Evolutionary conservation across 352 stramenopile genomes (phyloP).

Genomic region (Globisporangium cederbergense): DNA sequence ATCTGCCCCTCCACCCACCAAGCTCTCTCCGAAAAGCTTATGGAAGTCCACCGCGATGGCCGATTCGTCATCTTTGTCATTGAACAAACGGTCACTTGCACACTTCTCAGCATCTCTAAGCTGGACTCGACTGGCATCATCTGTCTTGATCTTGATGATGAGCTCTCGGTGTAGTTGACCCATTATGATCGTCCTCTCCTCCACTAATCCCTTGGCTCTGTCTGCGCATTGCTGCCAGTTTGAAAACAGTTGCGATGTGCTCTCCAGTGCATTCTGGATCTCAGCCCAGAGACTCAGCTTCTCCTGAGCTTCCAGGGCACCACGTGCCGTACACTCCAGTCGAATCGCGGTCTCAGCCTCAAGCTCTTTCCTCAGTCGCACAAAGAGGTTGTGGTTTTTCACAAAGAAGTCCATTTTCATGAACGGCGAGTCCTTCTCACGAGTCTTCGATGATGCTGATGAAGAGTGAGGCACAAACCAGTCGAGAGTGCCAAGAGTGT

Average conservation of each 20-base stretch:
- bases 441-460: not conserved
- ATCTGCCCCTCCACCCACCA: not conserved
- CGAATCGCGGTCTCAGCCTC: slow-evolving; percentile 26
- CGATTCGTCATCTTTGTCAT: not conserved
- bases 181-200: slow-evolving; percentile 4
- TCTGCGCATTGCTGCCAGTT: slow-evolving; percentile 3
- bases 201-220: not conserved
- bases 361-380: slow-evolving; percentile 32
- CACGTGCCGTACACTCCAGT: slow-evolving; percentile 17
- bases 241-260: not conserved
- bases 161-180: slow-evolving; percentile 10
- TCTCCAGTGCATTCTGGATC: slow-evolving; percentile 14
- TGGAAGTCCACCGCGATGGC: not conserved
- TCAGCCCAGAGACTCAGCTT: slow-evolving; percentile 18
- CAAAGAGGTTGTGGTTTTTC: slow-evolving; percentile 36
- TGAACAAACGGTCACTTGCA: not conserved
- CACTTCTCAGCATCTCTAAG: not conserved
- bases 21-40: not conserved
- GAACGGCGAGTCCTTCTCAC: slow-evolving; percentile 7
- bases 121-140: not conserved
- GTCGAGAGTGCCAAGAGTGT: slow-evolving; percentile 28
- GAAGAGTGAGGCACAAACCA: slow-evolving; percentile 17
- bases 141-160: not conserved
- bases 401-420: slow-evolving; percentile 43
- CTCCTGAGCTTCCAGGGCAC: slow-evolving; percentile 30